Percentiles rank a stretch among this genome's conserved stretches.
These are phyloP conservation scores for Phaeoacremonium minimum DNA, from an alignment of 2,329 filamentous ascomycete species.

Conservation along the genomic window DNA sequence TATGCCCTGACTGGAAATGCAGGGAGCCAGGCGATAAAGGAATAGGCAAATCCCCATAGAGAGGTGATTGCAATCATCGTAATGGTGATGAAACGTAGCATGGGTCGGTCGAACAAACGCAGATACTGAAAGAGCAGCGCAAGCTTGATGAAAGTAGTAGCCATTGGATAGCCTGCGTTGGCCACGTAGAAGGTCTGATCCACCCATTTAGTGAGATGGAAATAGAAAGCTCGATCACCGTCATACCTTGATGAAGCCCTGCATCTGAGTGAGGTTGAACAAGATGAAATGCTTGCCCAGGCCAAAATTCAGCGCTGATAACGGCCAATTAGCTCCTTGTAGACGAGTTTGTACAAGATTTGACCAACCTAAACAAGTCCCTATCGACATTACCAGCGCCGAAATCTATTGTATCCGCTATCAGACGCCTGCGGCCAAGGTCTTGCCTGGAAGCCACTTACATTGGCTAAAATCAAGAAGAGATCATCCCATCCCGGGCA, in stretches of 20 bases:
- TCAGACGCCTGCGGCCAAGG: neutral
- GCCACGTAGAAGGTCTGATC: constrained; percentile 10
- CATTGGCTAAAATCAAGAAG: constrained; percentile 11
- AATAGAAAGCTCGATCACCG: neutral
- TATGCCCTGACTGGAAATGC: constrained; percentile 23
- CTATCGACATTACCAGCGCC: neutral
- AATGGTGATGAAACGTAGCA: constrained; percentile 11
- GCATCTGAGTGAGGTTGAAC: constrained; percentile 3
- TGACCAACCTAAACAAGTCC: neutral
- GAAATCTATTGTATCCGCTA: neutral
- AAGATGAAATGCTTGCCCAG: constrained; percentile 7
- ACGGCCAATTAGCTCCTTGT: constrained; percentile 1
- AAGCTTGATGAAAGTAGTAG: constrained; percentile 13
- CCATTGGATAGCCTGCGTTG: constrained; percentile 12
- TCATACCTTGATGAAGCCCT: constrained; percentile 7
- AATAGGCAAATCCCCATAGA: constrained; percentile 22
- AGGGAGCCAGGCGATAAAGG: constrained; percentile 24
- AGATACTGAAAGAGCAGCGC: constrained; percentile 14
- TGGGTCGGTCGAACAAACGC: constrained; percentile 10
- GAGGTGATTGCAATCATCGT: constrained; percentile 18
- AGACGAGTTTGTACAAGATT: no score
- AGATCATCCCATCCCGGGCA: constrained; percentile 12
- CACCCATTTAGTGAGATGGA: no score
- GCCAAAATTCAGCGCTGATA: neutral
- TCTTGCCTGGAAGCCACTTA: neutral